These are phyloP conservation scores for Exserohilum turcica DNA, from an alignment of 2,329 filamentous ascomycete genomes.

Conservation along the genomic window DNA sequence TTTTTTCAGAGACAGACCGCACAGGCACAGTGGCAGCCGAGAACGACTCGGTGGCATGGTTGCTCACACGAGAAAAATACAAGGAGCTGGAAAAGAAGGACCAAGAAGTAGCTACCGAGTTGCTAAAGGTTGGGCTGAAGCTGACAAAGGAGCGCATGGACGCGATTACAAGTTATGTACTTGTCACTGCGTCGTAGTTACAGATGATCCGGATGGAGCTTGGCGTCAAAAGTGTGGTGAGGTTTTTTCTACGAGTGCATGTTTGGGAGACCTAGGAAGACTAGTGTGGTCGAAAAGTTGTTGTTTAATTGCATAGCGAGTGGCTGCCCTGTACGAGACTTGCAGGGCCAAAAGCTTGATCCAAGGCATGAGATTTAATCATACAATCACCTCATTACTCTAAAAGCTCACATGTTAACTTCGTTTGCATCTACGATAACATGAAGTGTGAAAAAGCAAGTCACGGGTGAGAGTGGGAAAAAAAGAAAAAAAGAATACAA, in stretches of 20 bases:
- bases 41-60: slow-evolving; percentile 80
- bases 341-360: not conserved
- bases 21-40: slow-evolving; percentile 88
- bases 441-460: not conserved
- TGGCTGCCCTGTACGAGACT: not conserved
- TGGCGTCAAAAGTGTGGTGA: not conserved
- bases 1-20: slow-evolving; percentile 87
- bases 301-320: not conserved
- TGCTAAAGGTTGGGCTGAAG: slow-evolving; percentile 87
- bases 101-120: slow-evolving; percentile 78
- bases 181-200: slow-evolving; percentile 40
- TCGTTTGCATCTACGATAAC: too few relatives aligned
- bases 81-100: slow-evolving; percentile 71
- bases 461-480: not conserved
- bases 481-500: not conserved
- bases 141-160: slow-evolving; percentile 93
- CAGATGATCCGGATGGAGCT: too few relatives aligned
- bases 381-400: too few relatives aligned
- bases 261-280: not conserved
- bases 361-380: too few relatives aligned
- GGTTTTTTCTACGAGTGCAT: not conserved
- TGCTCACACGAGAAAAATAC: slow-evolving; percentile 76
- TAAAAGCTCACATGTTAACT: too few relatives aligned
- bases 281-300: not conserved
- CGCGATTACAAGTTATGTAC: slow-evolving; percentile 59